phyloP scores from a whole-genome alignment of 2,329 filamentous ascomycete species.

The Herpotrichia juniperi region DNA sequence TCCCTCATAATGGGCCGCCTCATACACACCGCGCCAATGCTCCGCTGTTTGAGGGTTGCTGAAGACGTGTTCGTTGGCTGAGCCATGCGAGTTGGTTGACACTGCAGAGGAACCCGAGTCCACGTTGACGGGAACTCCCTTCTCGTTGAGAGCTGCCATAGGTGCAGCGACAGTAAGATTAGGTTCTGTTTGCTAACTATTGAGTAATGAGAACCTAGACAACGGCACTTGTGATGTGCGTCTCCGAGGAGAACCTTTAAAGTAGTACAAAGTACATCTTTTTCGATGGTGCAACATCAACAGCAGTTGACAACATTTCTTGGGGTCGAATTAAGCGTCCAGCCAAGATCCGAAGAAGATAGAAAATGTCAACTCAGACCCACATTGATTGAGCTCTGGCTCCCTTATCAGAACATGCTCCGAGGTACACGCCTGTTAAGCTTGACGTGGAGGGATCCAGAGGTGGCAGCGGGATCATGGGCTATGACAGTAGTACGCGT shows the following conservation, averaged over 20 bases:
- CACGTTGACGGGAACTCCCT: background rate
- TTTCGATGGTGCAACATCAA: background rate
- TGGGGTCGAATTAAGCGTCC: background rate
- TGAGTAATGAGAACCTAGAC: background rate
- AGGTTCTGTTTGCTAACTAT: background rate
- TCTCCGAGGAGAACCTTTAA: background rate
- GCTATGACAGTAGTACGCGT: background rate
- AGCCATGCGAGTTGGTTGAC: constrained; percentile 10
- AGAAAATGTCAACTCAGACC: background rate
- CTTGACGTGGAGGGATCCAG: background rate
- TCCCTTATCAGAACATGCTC: background rate
- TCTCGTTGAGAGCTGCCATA: background rate
- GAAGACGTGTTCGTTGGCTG: constrained; percentile 28
- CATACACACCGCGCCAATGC: constrained; percentile 33
- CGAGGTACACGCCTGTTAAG: background rate
- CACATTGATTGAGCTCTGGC: background rate
- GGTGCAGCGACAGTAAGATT: background rate
- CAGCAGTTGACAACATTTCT: background rate
- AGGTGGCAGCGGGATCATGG: background rate
- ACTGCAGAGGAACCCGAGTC: background rate
- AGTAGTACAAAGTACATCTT: background rate
- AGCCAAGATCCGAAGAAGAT: background rate
- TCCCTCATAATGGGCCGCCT: constrained; percentile 40
- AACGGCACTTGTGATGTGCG: background rate
- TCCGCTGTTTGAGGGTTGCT: constrained; percentile 28